Base-by-base conservation (phyloP, 1,139 yeast species). In the Saccharomyces hybrid region DNA sequence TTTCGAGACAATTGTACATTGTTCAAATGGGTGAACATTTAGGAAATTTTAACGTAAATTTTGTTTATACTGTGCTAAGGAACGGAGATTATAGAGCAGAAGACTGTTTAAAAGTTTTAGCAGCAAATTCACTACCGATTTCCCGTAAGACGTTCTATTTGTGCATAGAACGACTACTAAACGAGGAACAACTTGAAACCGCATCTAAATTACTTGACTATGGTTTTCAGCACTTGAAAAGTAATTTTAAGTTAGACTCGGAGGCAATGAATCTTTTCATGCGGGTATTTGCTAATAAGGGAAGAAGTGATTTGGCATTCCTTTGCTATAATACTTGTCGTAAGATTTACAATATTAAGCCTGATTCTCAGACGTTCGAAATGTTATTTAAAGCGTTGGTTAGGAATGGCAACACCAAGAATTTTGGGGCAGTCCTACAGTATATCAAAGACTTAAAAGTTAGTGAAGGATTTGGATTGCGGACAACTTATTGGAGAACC, bases 331-430 rank as follows among this genome's bases (percentile, higher is more conserved):
- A 71, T 49, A 65, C 70, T 2, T 71, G 70, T 47, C 53, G 53
- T 2, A 46, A 54, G 7, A 57, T 56, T 20, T 66, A 60, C 23
- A 53, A 57, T 5, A 60, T 72, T 2, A 49, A 49, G 13, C 73
- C 75, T 5, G 63, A 68, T 51, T 52, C 55, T 14, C 62, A 61
- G 2, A 59, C 68, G 0, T 72, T 72, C 50, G 68, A 67, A 20
- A 56, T 70, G 51, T 55, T 73, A 2, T 70, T 71, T 61, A 72
- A 72, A 52, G 52, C 69, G 6, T 48, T 72, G 4, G 68, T 70
- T 2, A 64, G 64, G 26, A 62, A 69, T 34, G 74, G 73, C 0
- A 64, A 67, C 46, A 65, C 68, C 14, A 55, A 61, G 23, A 64
- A 70, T 47, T 64, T 67, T 28, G 42, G 61, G 0, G 56, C 62